Conservation (phyloP, 2,329 filamentous ascomycete species). For the Davidsoniella neocaledoniae region DNA sequence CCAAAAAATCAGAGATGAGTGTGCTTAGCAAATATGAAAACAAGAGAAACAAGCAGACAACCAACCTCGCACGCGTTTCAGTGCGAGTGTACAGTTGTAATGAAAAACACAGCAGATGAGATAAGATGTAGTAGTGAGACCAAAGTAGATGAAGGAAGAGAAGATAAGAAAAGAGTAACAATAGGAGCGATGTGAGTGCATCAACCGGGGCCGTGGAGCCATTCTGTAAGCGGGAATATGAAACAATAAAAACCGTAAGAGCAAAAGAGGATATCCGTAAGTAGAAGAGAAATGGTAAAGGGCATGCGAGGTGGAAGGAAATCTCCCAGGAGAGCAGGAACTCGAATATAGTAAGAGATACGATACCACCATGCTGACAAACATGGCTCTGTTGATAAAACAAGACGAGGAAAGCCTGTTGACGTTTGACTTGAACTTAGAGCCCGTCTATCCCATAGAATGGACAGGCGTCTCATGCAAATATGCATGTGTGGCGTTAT, state of each 20-base stretch:
- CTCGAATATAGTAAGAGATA: no score
- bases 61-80: no score
- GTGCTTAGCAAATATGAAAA: no score
- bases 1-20: neutral
- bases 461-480: no score
- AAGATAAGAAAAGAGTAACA: neutral
- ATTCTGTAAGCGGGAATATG: neutral
- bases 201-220: no score
- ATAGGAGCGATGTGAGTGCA: neutral
- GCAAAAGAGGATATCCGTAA: constrained; percentile 2
- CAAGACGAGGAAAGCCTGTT: no score
- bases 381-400: no score
- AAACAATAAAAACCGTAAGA: constrained; percentile 2
- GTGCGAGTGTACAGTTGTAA: neutral
- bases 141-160: neutral
- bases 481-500: no score
- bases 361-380: no score
- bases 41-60: no score
- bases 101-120: neutral
- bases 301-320: neutral
- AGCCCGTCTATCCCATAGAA: no score
- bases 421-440: no score
- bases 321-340: neutral
- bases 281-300: neutral
- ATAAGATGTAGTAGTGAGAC: neutral